These are phyloP conservation scores for Kuraishia floccosa DNA, from an alignment of 805 yeast species.

Conservation along the genomic window DNA sequence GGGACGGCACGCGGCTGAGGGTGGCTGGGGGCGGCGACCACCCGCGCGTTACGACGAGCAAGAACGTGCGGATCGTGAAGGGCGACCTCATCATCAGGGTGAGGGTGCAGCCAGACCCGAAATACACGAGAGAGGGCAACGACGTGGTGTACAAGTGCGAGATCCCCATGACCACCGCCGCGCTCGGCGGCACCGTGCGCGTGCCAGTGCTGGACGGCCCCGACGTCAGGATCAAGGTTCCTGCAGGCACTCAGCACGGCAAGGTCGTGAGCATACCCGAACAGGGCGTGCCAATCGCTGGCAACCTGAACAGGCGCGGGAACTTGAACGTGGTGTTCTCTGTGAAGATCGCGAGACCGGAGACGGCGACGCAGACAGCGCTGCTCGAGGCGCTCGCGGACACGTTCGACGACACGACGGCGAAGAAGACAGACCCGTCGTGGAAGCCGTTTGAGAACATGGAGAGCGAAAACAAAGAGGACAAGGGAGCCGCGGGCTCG, in stretches of 20 bases:
- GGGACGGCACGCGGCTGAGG: constrained; percentile 77
- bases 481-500: constrained; percentile 11
- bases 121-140: constrained; percentile 54
- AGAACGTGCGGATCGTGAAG: constrained; percentile 53
- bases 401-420: constrained; percentile 69
- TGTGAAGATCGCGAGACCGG: constrained; percentile 64
- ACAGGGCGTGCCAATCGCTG: constrained; percentile 71
- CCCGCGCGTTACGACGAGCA: constrained; percentile 66
- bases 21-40: constrained; percentile 87
- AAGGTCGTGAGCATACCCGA: constrained; percentile 66
- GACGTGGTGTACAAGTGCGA: constrained; percentile 56
- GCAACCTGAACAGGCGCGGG: constrained; percentile 43
- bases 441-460: constrained; percentile 23
- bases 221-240: constrained; percentile 63
- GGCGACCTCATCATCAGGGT: constrained; percentile 87
- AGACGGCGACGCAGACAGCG: constrained; percentile 76
- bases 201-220: constrained; percentile 83
- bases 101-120: constrained; percentile 62
- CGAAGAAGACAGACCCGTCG: constrained; percentile 54
- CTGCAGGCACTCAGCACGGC: constrained; percentile 78
- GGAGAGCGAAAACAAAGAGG: constrained; percentile 3
- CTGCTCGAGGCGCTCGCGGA: constrained; percentile 92
- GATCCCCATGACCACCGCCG: constrained; percentile 91
- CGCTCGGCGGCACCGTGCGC: constrained; percentile 82
- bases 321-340: constrained; percentile 66